Evolutionary conservation across 169 alveolate genomes (phyloP), one percentile per base, ranked within the genome.

Genomic region (Neospora caninum): DNA sequence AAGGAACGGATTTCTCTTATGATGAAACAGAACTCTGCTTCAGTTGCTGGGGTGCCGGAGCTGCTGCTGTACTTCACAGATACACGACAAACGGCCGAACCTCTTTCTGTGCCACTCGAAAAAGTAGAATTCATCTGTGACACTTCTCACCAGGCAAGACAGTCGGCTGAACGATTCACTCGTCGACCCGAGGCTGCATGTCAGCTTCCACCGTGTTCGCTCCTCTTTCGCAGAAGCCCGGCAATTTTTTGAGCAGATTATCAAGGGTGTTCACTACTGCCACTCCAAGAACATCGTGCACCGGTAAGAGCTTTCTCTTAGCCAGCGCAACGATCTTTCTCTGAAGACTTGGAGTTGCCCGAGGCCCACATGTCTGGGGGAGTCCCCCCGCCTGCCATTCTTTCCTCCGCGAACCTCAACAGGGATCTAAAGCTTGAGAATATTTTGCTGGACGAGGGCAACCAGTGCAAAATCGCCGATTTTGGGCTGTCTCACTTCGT

Each of bases 381-480:
- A 0, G 31, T 64, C n/a, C 73, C 7, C 20, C 7, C 31, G 73
- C n/a, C 25, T 64, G 73, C n/a, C 4, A 29, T 64, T 27, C 25
- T 22, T 16, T 16, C 20, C 20, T 64, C 31, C 20, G n/a, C 73
- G 31, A 7, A 64, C 58, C 58, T 43, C 49, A 58, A 27, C 93
- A 93, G 98, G 93, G 99, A 98, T 95, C 96, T 98, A 36, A 98
- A 98, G 91, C 98, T 98, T 36, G 98, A 98, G 94, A 98, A 98
- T 93, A 97, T 98, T 43, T 94, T 97, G 38, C 86, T 98, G 78
- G 98, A 98, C 93, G 97, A 96, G 53, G 95, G 97, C 69, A 95
- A 93, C 83, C 95, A 96, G 31, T 96, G 97, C 70, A 97, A 97
- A 93, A 96, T 98, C 78, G 97, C 98, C 38, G 99, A 98, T 92